Conservation (phyloP, 2,329 filamentous ascomycete genomes). For the Keithomyces neogunnii region DNA sequence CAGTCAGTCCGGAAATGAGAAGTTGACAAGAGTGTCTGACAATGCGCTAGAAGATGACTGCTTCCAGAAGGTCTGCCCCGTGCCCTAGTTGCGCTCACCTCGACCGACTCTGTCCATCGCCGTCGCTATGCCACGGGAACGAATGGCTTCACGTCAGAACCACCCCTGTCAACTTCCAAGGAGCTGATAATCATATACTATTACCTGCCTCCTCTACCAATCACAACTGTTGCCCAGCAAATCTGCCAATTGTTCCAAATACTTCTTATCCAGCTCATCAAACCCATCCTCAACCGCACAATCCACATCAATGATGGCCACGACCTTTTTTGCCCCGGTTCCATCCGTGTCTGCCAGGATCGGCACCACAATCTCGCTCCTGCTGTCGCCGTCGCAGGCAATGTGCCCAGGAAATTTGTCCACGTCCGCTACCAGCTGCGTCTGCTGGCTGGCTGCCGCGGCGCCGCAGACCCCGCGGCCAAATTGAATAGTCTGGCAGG, state of each 20-base stretch:
- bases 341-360: conserved; percentile 36
- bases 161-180: too few relatives aligned
- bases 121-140: too few relatives aligned
- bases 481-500: conserved; percentile 70
- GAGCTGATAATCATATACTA: not conserved
- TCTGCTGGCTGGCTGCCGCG: conserved; percentile 51
- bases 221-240: conserved; percentile 55
- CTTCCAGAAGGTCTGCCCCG: not conserved
- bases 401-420: conserved; percentile 72
- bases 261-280: conserved; percentile 55
- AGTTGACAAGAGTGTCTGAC: not conserved
- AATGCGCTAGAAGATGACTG: not conserved
- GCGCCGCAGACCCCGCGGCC: conserved; percentile 68
- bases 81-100: not conserved
- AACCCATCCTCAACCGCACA: conserved; percentile 61
- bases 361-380: conserved; percentile 77
- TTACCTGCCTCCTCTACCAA: conserved; percentile 38
- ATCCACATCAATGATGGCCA: conserved; percentile 74
- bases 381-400: conserved; percentile 67
- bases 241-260: conserved; percentile 57
- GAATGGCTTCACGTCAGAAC: too few relatives aligned
- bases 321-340: conserved; percentile 35
- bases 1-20: not conserved
- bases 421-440: conserved; percentile 63
- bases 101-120: too few relatives aligned